Percentiles rank a stretch among this genome's conserved stretches.
Conservation (phyloP, 495 filamentous ascomycete genomes). For the Letharia columbiana region DNA sequence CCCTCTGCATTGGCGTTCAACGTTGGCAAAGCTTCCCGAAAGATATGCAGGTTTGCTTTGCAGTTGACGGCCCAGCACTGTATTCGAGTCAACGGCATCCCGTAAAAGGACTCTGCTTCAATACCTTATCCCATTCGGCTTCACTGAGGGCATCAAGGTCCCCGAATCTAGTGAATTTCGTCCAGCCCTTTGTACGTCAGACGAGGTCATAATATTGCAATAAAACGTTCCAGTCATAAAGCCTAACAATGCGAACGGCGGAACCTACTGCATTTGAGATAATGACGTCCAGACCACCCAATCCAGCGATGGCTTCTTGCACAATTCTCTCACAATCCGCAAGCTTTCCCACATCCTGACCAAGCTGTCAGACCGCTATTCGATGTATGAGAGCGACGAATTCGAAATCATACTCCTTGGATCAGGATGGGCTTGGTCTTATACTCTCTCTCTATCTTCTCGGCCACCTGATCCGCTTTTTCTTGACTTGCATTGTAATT, state of each 20-base stretch:
- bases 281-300: constrained; percentile 63
- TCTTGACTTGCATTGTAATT: constrained; percentile 54
- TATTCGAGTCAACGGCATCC: not conserved
- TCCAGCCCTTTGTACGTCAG: constrained; percentile 48
- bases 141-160: constrained; percentile 55
- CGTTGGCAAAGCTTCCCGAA: constrained; percentile 53
- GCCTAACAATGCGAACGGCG: not conserved
- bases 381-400: not conserved
- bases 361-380: not conserved
- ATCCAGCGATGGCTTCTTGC: constrained; percentile 43
- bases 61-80: constrained; percentile 63
- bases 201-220: not conserved
- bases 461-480: constrained; percentile 46
- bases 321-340: constrained; percentile 48
- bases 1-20: constrained; percentile 64
- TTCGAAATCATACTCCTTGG: constrained; percentile 45
- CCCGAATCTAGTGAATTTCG: constrained; percentile 52
- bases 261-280: constrained; percentile 62
- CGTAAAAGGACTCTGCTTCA: not conserved
- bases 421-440: constrained; percentile 48
- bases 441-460: constrained; percentile 43
- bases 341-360: constrained; percentile 50
- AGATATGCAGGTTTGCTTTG: constrained; percentile 54
- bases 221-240: not conserved
- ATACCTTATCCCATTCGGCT: constrained; percentile 64